These are phyloP conservation scores for Suhomyces kilbournensis DNA, from an alignment of 805 yeast species.

Conservation along the genomic window DNA sequence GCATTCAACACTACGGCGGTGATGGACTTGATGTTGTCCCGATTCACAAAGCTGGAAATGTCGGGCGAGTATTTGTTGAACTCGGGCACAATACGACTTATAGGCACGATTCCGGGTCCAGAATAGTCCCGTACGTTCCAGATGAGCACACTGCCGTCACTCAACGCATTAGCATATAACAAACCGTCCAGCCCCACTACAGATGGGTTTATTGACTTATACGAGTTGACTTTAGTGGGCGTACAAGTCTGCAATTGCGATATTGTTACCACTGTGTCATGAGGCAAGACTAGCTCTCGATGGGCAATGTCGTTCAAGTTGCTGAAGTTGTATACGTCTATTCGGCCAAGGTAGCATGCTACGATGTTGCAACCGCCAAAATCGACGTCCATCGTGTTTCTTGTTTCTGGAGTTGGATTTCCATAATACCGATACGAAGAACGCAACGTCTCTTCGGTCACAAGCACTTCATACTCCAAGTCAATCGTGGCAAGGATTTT, in stretches of 20 bases:
- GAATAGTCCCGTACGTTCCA: conserved; percentile 39
- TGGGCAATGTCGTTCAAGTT: conserved; percentile 3
- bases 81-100: conserved; percentile 19
- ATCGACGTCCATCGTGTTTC: conserved; percentile 28
- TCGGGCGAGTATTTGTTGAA: conserved; percentile 17
- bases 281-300: conserved; percentile 11
- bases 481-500: conserved; percentile 8
- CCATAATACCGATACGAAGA: conserved; percentile 8
- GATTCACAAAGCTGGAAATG: neutral
- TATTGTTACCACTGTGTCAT: conserved; percentile 13
- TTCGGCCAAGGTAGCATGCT: conserved; percentile 14
- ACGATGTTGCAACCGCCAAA: conserved; percentile 30
- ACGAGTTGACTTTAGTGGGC: neutral
- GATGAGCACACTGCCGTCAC: conserved; percentile 40
- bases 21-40: conserved; percentile 12
- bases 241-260: conserved; percentile 18
- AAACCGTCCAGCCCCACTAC: conserved; percentile 43
- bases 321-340: conserved; percentile 24
- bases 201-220: conserved; percentile 14
- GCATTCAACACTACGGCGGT: conserved; percentile 33
- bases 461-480: conserved; percentile 15
- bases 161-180: conserved; percentile 35
- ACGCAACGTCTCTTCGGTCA: conserved; percentile 6
- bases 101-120: conserved; percentile 7
- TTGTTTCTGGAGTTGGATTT: conserved; percentile 4